phyloP scores from a whole-genome alignment of 2,329 filamentous ascomycete species.

The Alternaria rosae region DNA sequence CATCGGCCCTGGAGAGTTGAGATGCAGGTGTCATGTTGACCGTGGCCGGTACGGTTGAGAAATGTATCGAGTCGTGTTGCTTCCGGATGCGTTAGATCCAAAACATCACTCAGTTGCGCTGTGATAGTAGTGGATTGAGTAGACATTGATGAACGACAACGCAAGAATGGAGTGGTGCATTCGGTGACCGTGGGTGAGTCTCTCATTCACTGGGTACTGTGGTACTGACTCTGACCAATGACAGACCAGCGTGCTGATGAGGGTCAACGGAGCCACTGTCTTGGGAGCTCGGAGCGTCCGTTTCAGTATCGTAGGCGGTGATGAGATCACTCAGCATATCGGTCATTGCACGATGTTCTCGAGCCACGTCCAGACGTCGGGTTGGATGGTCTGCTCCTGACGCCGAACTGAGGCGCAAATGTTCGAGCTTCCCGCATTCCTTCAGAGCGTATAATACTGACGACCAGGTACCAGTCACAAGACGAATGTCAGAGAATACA shows the following conservation, averaged over 20 bases:
- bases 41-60: not conserved
- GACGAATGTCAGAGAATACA: conserved; percentile 17
- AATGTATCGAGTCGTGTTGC: not conserved
- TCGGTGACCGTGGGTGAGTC: not conserved
- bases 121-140: not conserved
- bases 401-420: conserved; percentile 11
- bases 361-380: not conserved
- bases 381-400: conserved; percentile 4
- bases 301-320: not conserved
- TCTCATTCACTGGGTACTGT: conserved; percentile 2
- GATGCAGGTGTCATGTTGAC: not conserved
- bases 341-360: conserved; percentile 4
- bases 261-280: not conserved
- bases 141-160: not conserved
- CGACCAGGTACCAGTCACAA: conserved; percentile 27
- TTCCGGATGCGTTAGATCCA: too few relatives aligned
- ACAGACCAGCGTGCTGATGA: not conserved
- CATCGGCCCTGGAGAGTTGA: not conserved
- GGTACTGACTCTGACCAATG: not conserved
- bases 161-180: not conserved
- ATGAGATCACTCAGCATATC: conserved; percentile 19
- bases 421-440: conserved; percentile 1
- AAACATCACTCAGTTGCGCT: not conserved
- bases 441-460: conserved; percentile 18
- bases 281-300: not conserved